Conservation (phyloP, 2,329 filamentous ascomycete species). For the Penicillium occitanis region DNA sequence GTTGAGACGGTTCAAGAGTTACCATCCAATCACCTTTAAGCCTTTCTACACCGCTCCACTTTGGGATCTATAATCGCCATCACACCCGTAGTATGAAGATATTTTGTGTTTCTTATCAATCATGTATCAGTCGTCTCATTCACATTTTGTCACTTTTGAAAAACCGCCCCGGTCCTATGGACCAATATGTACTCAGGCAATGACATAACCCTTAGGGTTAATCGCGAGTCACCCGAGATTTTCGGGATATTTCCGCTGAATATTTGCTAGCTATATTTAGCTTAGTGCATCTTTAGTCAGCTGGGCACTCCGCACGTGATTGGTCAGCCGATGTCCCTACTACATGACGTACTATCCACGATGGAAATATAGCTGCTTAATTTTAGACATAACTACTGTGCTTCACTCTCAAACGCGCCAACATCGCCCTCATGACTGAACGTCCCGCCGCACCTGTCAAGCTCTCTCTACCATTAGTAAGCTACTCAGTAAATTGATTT, state of each 20-base stretch:
- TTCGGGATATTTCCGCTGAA: neutral
- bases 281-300: neutral
- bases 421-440: slow-evolving; percentile 43
- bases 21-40: neutral
- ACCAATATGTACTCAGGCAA: neutral
- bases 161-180: neutral
- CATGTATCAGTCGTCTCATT: neutral
- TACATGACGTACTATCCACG: neutral
- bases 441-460: slow-evolving; percentile 55
- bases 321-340: neutral
- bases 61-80: neutral
- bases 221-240: neutral
- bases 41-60: neutral
- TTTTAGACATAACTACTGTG: neutral
- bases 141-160: neutral
- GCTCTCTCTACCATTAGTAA: slow-evolving; percentile 61
- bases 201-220: neutral
- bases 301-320: neutral
- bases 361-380: neutral
- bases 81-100: neutral
- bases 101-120: neutral
- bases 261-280: neutral
- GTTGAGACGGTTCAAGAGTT: neutral
- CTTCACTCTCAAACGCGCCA: slow-evolving; percentile 14
- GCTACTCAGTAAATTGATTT: slow-evolving; percentile 29